These are phyloP conservation scores for Daldinia sp. DNA, from an alignment of 2,329 filamentous ascomycete species.

Conservation along the genomic window DNA sequence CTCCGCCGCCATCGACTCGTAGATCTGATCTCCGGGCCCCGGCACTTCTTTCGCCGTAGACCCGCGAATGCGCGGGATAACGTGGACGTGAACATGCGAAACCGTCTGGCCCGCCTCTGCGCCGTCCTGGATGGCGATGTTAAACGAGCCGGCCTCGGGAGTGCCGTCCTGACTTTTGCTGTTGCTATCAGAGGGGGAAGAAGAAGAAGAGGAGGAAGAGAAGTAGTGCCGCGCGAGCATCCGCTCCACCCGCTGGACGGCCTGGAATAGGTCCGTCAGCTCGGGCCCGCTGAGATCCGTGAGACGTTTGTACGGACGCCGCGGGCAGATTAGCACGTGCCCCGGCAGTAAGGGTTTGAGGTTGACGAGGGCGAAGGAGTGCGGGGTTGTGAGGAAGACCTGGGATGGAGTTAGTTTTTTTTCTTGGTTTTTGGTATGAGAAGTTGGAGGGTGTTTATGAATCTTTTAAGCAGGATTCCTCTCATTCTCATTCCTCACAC, in stretches of 20 bases:
- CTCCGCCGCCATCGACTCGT: constrained; percentile 84
- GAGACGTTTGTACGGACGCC: constrained; percentile 75
- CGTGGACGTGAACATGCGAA: constrained; percentile 89
- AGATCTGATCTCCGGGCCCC: constrained; percentile 64
- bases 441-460: neutral
- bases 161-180: neutral
- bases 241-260: constrained; percentile 83
- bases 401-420: constrained; percentile 54
- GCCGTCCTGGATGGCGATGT: constrained; percentile 96
- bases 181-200: too few relatives aligned
- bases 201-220: constrained; percentile 25
- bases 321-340: constrained; percentile 90
- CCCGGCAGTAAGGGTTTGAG: constrained; percentile 93
- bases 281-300: constrained; percentile 79
- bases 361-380: constrained; percentile 92
- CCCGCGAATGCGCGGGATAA: constrained; percentile 52
- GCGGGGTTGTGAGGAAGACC: constrained; percentile 86
- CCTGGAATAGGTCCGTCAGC: constrained; percentile 84
- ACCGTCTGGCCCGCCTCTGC: constrained; percentile 92
- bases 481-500: constrained; percentile 17
- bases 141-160: constrained; percentile 78
- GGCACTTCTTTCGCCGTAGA: constrained; percentile 47
- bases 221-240: constrained; percentile 76
- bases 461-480: neutral
- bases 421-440: neutral